Base-by-base conservation (phyloP, 768 basidiomycete genomes). In the Boletus subparvulus region DNA sequence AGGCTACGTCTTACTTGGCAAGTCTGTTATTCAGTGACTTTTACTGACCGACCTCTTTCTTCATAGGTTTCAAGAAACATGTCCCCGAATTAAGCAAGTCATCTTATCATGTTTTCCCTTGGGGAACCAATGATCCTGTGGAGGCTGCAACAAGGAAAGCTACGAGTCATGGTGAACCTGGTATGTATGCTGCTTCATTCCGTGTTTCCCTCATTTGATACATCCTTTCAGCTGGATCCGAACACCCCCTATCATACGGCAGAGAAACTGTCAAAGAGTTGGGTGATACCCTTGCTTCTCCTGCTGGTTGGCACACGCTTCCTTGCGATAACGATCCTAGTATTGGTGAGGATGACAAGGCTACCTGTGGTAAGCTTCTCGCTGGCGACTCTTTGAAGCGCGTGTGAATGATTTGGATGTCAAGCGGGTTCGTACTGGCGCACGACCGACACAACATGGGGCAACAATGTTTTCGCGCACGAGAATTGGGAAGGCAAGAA, bases 381-480 rank as follows among this genome's bases (percentile, higher is more conserved):
- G 8, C 9, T n/a, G 1, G 11, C 1, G 9, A 35, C 2, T 10
- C 2, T 16, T 24, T 1, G 3, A 24, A 33, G 7, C 35, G 37
- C 13, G 4, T 28, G 10, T 2, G 36, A 52, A 17, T 58, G 41
- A 60, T 24, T n/a, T 12, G 33, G 24, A 62, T 58, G 17, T 70
- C 61, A 40, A 66, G 56, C 50, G 49, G 49, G 65, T 54, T 66
- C 72, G 11, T 76, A 77, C 60, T 85, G 75, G 73, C 76, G 77
- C 53, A 89, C 88, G 68, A 88, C 85, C 35, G 86, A 88, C 19
- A 91, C 87, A 1, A 97, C 93, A 0, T 88, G 83, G 80, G 92
- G 91, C 52, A 93, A 94, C 77, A 94, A 94, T 61, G 88, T 93
- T 56, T 93, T 94, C 63, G 91, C 94, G 1, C 96, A 98, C 62